Base-by-base conservation (phyloP, 768 basidiomycete genomes). In the Mycena rosella region DNA sequence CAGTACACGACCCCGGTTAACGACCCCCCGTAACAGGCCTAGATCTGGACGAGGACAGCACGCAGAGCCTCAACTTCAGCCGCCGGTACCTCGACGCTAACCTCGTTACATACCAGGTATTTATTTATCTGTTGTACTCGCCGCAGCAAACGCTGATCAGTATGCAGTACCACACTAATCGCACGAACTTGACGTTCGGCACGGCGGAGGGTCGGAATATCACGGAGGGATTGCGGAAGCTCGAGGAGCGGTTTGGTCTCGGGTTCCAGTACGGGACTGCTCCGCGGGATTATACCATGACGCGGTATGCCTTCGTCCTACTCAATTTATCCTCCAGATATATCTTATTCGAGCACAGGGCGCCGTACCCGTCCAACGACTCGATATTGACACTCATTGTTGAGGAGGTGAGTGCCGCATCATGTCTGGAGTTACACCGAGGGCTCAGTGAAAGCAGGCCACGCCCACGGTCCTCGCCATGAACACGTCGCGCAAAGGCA, bases 51-150 rank as follows among this genome's bases (percentile, higher is more conserved):
- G 30, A 34, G 5, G 59, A 57, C 42, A 79, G 80, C 49, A 80
- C 74, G 34, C 76, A 82, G 60, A 85, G 88, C 72, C 77, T 93
- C 53, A 84, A 85, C 0, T 91, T 94, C 75, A 85, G 84, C 36
- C 83, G 94, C 26, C 84, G 93, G 32, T 95, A 96, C 75, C 80
- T 96, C 18, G 93, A 95, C 73, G 86, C 91, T 52, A 95, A 95
- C 73, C 87, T 89, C 45, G 86, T 90, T 30, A 91, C 90, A 18
- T 94, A 89, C 62, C 86, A 94, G 78, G 88, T 91, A 73, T 24
- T 36, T 11, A 44, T 49, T 3, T 13, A 26, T 14, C 48, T 27
- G 22, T 38, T n/a, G n/a, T n/a, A n/a, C n/a, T n/a, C n/a, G n/a
- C 22, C 63, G 36, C 26, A 10, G 14, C 17, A 15, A 40, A 10